These are phyloP conservation scores for Arabidopsis thaliana DNA, from an alignment of 345 rosid species.

Conservation along the genomic window DNA sequence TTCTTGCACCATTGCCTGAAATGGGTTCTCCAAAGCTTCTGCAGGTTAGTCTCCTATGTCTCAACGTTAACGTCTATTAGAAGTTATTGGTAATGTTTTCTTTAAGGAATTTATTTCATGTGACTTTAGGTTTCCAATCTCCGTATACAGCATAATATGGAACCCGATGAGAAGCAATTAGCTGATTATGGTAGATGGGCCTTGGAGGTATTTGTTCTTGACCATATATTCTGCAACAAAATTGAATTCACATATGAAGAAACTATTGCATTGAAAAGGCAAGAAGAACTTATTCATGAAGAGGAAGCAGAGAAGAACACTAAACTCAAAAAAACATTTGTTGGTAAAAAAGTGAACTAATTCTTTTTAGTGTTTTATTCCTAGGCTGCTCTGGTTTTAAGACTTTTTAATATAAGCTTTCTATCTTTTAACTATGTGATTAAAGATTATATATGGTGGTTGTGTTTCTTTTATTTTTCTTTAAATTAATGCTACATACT, in stretches of 20 bases:
- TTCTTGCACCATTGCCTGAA: conserved; percentile 79
- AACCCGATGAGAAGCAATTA: conserved; percentile 79
- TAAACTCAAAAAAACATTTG: neutral
- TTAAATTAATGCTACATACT: neutral
- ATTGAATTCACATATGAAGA: conserved; percentile 86
- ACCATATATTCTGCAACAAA: conserved; percentile 82
- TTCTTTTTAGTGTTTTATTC: neutral
- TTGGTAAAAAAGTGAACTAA: neutral
- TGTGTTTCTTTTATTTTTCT: neutral
- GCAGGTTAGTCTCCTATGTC: conserved; percentile 52
- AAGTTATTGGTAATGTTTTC: neutral
- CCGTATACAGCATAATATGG: conserved; percentile 61
- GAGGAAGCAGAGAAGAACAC: conserved; percentile 51
- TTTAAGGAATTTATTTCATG: neutral
- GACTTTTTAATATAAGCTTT: neutral
- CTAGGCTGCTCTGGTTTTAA: neutral
- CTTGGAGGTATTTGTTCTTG: conserved; percentile 82
- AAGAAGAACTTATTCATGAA: conserved; percentile 88
- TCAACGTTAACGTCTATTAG: neutral
- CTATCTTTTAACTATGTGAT: neutral
- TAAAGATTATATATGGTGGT: neutral
- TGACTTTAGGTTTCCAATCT: conserved; percentile 65
- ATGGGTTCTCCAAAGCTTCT: conserved; percentile 68
- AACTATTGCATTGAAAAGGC: conserved; percentile 83
- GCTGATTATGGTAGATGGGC: conserved; percentile 83